Evolutionary conservation across 1,139 yeast species (phyloP), one percentile per base, ranked within the genome.

Genomic region (Yamadazyma sp.): DNA sequence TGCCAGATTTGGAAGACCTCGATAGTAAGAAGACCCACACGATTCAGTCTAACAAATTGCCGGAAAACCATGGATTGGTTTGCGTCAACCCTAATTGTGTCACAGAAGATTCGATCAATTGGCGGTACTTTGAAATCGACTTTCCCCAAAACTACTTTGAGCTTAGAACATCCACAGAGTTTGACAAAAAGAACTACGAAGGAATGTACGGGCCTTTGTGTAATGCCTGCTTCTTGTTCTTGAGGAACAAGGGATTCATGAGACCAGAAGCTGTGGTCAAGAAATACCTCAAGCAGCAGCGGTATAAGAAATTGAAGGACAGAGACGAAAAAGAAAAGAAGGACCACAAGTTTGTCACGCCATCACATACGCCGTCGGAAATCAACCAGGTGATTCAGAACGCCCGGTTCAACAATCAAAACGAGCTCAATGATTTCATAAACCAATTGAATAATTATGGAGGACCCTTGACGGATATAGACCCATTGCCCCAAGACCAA

Each of bases 391-490:
- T 57, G 15, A 68, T 68, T 21, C 67, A 64, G 41, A 67, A 57
- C 36, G 43, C 48, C 27, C 45, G 45, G 35, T 32, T 35, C 15
- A 38, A 27, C 13, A 72, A 68, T 33, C 64, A 64, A 44, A 62
- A 59, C 43, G 78, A 70, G 31, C 51, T 72, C 29, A 67, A 69
- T 44, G 79, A 73, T 32, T 65, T 75, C 51, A 63, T 73, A 55
- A 68, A 68, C 45, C 80, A 74, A 49, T 52, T 74, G 38, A 74
- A 73, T 42, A 59, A 63, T 29, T 71, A 66, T 42, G 77, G 78
- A 17, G 80, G 78, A 0, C 81, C 81, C 7, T 58, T 75, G 44
- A 76, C 81, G 3, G 81, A 76, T 47, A 73, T 76, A 26, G 81
- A 76, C 52, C 76, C 76, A 3, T 55, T 70, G 34, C 75, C 75